Base-by-base conservation (phyloP, 2,329 filamentous ascomycete species). In the Colletotrichum godetiae region DNA sequence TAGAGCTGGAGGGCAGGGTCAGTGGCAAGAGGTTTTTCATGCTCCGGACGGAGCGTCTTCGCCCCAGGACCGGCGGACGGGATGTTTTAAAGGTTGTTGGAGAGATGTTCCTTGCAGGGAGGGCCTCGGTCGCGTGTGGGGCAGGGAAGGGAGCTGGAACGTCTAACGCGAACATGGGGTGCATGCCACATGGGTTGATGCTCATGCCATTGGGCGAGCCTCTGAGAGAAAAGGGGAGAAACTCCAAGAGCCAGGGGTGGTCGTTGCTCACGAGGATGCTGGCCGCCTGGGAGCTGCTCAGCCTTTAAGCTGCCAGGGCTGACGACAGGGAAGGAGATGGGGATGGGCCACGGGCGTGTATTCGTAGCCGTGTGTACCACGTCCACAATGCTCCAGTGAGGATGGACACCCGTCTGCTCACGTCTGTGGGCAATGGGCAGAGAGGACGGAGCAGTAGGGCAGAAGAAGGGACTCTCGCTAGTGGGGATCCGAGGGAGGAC, bases 21-120 rank as follows among this genome's bases (percentile, higher is more conserved):
- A 85, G 79, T 42, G 82, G 82, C 75, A 84, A 78, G 60, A 84
- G 76, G 35, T 76, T 80, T 67, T 79, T 84, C 83, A 84, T 85
- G 71, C 80, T 83, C 59, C 80, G 80, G 31, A 84, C 83, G 52
- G 82, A 83, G 65, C 81, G 79, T 75, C 79, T 77, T 72, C 77
- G 79, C 52, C 74, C 73, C 37, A 76, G 66, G 35, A 75, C 75
- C 24, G 77, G 75, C 61, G 75, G 65, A 64, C 56, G 57, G 49
- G 58, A 62, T 66, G 68, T 73, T 75, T 73, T 75, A 75, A 75
- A 58, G 58, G 66, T 68, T 68, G 73, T 53, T 68, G 73, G 65
- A 65, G 66, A 75, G 59, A 69, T 63, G 68, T 66, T 74, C 72
- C 74, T 74, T 72, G 74, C 70, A 73, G 60, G 72, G 61, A 66